Evolutionary conservation across 805 yeast genomes (phyloP), one percentile per base, ranked within the genome.

Genomic region (Sugiyamaella marilandica): DNA sequence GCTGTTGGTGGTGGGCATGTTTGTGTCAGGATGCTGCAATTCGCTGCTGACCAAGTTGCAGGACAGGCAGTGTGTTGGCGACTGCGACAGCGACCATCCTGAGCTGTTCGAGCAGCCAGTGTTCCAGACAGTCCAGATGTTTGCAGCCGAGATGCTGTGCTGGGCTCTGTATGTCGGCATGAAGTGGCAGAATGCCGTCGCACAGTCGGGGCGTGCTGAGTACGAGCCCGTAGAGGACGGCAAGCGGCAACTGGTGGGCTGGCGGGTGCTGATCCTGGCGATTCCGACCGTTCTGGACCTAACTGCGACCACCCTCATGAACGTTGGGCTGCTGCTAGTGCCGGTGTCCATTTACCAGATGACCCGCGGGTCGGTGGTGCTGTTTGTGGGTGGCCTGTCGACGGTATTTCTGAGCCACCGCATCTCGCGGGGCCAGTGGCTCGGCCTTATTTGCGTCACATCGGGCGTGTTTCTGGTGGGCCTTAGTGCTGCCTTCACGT

Each of bases 311-410:
- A 86, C 94, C 0, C 68, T 87, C 58, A 76, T 86, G 81, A 84
- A 86, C 60, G 65, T 85, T n/a, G 94, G 94, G 0, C 72, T 87
- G 55, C 65, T 85, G 21, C 82, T 81, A 66, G 82, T 83, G 0
- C 92, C 94, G 0, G 94, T 86, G 8, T 84, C 90, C 1, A 77
- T 86, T 47, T 87, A 85, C 66, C 95, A 87, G 65, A 87, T 87
- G 95, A 82, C 85, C n/a, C 73, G 95, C 58, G 94, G 95, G 2
- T 79, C 89, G 0, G 70, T 85, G 41, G 87, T 87, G 41, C 68
- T 87, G 41, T 85, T 85, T 69, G 95, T 86, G 21, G 95, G 91
- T 1, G 66, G 82, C 13, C 75, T 85, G 62, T 82, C 88, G 19
- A 83, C 83, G 36, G 26, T 83, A 1, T 84, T 85, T 62, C 74